A percentile compares a stretch with the other conserved stretches of the same genome.
phyloP scores from a whole-genome alignment of 345 rosid species.

The Citrus sp. region DNA sequence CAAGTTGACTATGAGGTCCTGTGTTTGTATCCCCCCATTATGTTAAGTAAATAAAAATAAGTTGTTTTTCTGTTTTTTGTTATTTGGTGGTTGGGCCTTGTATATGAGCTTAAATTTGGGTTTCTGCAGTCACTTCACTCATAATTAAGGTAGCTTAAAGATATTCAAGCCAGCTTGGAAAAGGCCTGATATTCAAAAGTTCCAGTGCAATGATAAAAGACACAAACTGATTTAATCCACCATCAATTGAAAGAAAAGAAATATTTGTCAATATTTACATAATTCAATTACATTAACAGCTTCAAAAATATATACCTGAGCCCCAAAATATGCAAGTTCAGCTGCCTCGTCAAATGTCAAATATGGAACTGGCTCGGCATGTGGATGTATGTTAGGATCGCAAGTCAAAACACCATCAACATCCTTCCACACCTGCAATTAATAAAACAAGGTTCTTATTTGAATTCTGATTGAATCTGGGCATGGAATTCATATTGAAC shows the following conservation, averaged over 20 bases:
- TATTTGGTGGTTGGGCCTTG: background rate
- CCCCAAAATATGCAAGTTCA: conserved; percentile 98
- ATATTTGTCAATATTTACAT: background rate
- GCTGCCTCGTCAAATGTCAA: conserved; percentile 98
- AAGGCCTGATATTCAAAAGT: background rate
- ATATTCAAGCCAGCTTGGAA: background rate
- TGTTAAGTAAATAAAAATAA: background rate
- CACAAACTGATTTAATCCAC: background rate
- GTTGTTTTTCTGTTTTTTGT: background rate
- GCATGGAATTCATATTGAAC: conserved; percentile 2
- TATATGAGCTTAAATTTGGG: background rate
- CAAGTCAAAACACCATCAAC: conserved; percentile 99
- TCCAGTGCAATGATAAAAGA: background rate
- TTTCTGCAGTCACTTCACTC: background rate
- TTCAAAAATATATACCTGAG: conserved; percentile 56
- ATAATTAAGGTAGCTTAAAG: background rate
- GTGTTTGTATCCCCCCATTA: background rate
- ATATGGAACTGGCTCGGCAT: conserved; percentile 78
- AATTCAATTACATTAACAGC: background rate
- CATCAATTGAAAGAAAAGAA: background rate
- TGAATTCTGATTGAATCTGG: background rate
- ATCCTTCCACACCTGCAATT: conserved; percentile 94
- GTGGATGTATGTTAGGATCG: conserved; percentile 80
- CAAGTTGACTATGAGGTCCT: background rate
- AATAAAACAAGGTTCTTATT: background rate